Evolutionary conservation across 163 green algal genomes (phyloP), one percentile per base, ranked within the genome.

Genomic region (Scenedesmus sp.): DNA sequence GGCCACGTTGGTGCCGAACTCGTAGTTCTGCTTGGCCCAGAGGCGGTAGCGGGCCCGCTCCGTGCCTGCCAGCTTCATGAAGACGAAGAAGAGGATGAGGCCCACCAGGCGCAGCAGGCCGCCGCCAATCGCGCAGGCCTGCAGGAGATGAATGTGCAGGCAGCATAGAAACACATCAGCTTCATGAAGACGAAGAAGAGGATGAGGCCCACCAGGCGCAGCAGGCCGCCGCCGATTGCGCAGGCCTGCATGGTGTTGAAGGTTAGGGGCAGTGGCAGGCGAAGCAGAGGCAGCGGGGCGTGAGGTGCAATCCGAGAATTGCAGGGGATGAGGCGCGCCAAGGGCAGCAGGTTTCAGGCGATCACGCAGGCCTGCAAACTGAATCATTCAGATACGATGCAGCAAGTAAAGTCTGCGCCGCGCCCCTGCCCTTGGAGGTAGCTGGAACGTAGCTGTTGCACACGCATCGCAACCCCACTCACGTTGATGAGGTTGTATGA

Each of bases 401-500:
- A 46, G 34, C 34, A 46, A 46, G 34, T 46, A 46, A 46, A 46
- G 34, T 46, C 34, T 46, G 34, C 34, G 34, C 34, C 34, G 34
- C 34, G 34, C 34, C 34, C 34, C 34, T 46, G 34, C 34, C 34
- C 34, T 46, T 46, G 34, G 34, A 46, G 34, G 34, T 46, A 46
- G 34, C 34, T 46, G 34, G 34, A 0, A 46, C 34, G 34, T 46
- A 46, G 34, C 34, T 46, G 34, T 46, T 46, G 34, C 34, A 46
- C 34, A 46, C 34, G 34, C 34, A 46, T 64, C 8, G 59, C 59
- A 64, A 64, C 8, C 59, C 59, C 7, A 82, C 89, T 76, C 46
- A 93, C 92, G 70, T 88, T 86, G n/a, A 97, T 77, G 56, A 96
- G 94, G 59, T 95, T 92, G 92, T 94, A 98, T 18, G 95, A 96